Base-by-base conservation (phyloP, 768 basidiomycete genomes). In the Termitomyces sp. region DNA sequence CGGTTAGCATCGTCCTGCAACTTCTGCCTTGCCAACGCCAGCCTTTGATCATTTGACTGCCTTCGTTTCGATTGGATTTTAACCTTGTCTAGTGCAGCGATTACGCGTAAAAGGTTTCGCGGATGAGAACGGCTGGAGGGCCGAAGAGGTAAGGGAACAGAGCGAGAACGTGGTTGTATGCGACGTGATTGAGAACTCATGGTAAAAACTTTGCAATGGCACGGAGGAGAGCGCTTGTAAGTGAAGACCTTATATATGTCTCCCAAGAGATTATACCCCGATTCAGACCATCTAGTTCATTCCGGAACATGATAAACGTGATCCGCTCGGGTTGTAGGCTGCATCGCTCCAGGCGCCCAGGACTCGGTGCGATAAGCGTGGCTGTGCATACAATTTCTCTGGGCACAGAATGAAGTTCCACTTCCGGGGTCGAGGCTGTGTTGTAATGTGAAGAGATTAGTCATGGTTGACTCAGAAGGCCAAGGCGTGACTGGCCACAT, bases 131-230 rank as follows among this genome's bases (percentile, higher is more conserved):
- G 62, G 48, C 13, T 8, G 6, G 9, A 27, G 18, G 37, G 16
- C 34, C 56, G 46, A 20, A 47, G 44, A 0, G 58, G 42, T 0
- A 48, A 41, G 22, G 62, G 62, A 4, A 34, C 57, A 16, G 62
- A 63, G 15, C 46, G 56, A 16, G 62, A 59, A 15, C 58, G 52
- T 13, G 27, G 59, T 6, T 52, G 58, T 4, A 41, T 33, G 49
- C 54, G 39, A 20, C 36, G 6, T 27, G 59, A 34, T 22, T 37
- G 57, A 48, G 47, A 36, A 31, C 47, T 60, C 62, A 63, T 63
- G 8, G 4, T 9, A 12, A 20, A 20, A n/a, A 24, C 12, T 27
- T 22, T 22, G 18, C 11, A 30, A 4, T 39, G 1, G 46, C 15
- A 20, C 11, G 2, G 6, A 46, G 30, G n/a, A n/a, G 36, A n/a